Evolutionary conservation across 2,329 filamentous ascomycete species (phyloP).

Genomic region (Trichoderma oligosporum): DNA sequence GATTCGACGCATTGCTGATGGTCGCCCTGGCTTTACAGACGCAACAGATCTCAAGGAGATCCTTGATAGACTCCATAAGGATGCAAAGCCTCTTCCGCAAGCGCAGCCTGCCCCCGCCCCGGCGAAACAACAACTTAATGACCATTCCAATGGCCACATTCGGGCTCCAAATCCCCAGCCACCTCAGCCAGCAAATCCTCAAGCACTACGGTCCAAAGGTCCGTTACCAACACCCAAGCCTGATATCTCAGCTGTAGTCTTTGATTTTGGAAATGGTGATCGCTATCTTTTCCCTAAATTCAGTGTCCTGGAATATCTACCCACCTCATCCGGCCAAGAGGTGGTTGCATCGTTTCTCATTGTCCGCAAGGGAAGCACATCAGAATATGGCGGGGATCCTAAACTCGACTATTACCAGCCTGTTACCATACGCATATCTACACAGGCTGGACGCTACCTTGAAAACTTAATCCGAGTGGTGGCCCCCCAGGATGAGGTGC

Average conservation of each 20-base stretch:
- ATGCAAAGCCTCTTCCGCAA: conserved; percentile 38
- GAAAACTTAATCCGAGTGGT: conserved; percentile 60
- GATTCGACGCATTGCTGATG: conserved; percentile 52
- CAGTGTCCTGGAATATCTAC: conserved; percentile 67
- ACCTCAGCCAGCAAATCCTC: conserved; percentile 38
- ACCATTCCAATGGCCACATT: conserved; percentile 31
- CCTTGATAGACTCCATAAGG: conserved; percentile 46
- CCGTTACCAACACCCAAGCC: conserved; percentile 52
- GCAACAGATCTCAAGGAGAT: conserved; percentile 51
- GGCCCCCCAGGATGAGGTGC: conserved; percentile 59
- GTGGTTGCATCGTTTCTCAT: conserved; percentile 74
- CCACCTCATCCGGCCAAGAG: conserved; percentile 48
- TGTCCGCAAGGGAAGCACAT: conserved; percentile 66
- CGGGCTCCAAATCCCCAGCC: conserved; percentile 21
- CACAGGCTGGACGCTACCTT: conserved; percentile 52
- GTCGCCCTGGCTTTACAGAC: conserved; percentile 49
- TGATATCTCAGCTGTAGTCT: conserved; percentile 62
- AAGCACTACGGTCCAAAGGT: conserved; percentile 58
- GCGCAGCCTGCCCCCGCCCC: conserved; percentile 30
- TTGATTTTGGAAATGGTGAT: conserved; percentile 71
- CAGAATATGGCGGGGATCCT: conserved; percentile 61
- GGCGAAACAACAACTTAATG: conserved; percentile 32
- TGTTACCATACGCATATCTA: conserved; percentile 59
- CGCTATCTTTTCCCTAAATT: conserved; percentile 76
- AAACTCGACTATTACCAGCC: conserved; percentile 72